Base-by-base conservation (phyloP, 1,284 basidiomycete species). In the Cutaneotrichosporon dermatis region DNA sequence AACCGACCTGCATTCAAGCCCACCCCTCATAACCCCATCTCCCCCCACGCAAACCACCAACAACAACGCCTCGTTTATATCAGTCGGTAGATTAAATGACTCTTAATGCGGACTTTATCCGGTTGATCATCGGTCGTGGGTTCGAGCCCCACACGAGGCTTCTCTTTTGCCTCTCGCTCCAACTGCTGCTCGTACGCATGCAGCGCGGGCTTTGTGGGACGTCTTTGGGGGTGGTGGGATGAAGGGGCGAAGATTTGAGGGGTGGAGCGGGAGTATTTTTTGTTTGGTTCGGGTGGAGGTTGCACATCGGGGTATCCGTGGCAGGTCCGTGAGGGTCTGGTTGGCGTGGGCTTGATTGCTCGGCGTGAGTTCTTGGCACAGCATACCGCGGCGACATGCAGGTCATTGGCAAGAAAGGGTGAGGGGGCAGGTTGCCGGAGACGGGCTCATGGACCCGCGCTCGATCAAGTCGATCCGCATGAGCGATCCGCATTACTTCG, bases 141-240 rank as follows among this genome's bases (percentile, higher is more conserved):
- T 55, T 55, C 54, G 54, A 55, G 54, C 54, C 54, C 54, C 54
- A 55, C 54, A 55, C 54, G 54, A 55, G 54, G 54, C 54, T 55
- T 4, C 34, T 49, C 46, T 49, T 49, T 49, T 49, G 46, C 12
- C 34, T 9, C 34, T 6, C 6, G 34, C 25, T 25, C 25, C 25
- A 25, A 25, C 25, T 25, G 25, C 25, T 2, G 25, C 40, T 41
- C 40, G 9, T 41, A 10, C n/a, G 40, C 40, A 41, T 10, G 11
- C 11, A 9, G 3, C 4, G 40, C 40, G 11, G 11, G 40, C 40
- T 41, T 13, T 1, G 9, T 10, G 9, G 9, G 9, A 33, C 16
- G 16, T 41, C 25, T 25, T 25, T 25, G 11, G 40, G 11, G 11
- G 40, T 9, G 4, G 40, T 41, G 40, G 40, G 7, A 3, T 10